These are phyloP conservation scores for Lantana camara DNA, from an alignment of 257 asterid genomes.

Conservation along the genomic window DNA sequence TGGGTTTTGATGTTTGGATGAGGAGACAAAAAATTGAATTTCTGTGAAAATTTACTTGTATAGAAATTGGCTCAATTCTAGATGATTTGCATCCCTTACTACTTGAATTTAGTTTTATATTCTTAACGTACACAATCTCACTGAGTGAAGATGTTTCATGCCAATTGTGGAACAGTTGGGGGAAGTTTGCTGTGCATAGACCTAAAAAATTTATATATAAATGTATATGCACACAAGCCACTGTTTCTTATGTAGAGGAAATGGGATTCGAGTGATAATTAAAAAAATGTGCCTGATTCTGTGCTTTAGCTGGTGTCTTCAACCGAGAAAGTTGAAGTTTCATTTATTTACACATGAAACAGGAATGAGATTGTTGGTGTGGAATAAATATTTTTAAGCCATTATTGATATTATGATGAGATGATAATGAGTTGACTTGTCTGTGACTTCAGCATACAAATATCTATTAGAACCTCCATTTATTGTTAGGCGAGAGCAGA, in stretches of 20 bases:
- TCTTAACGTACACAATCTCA: not conserved
- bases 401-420: too few species aligned
- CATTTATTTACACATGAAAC: conserved; percentile 12
- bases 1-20: too few species aligned
- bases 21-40: too few species aligned
- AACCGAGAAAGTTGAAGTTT: conserved; percentile 2
- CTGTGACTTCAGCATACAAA: not conserved
- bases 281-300: not conserved
- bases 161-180: not conserved
- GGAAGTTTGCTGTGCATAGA: not conserved
- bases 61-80: too few species aligned
- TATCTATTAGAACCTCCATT: not conserved
- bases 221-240: not conserved
- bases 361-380: too few species aligned
- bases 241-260: not conserved
- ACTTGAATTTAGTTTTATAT: not conserved
- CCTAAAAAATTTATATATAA: not conserved
- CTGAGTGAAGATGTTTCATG: not conserved
- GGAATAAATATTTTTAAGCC: too few species aligned
- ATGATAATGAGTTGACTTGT: too few species aligned
- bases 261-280: not conserved
- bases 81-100: too few species aligned
- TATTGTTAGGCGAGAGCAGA: not conserved
- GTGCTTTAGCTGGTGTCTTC: conserved; percentile 7
- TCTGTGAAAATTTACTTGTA: too few species aligned